Percentiles rank a stretch among this genome's conserved stretches.
phyloP scores from a whole-genome alignment of 305 asterid genomes.

The Solanum chacoense region DNA sequence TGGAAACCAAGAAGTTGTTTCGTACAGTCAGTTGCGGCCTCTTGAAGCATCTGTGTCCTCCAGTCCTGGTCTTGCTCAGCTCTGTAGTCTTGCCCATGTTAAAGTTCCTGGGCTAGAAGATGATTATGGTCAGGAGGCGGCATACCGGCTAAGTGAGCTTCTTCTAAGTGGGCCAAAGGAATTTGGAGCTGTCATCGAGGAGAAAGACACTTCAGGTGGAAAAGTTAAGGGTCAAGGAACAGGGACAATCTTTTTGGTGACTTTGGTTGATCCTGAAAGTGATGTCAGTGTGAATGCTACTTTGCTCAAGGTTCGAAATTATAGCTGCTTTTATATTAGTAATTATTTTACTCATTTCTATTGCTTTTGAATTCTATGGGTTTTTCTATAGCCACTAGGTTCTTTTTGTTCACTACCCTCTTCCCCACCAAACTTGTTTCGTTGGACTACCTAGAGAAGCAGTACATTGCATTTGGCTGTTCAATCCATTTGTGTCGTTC shows the following conservation, averaged over 20 bases:
- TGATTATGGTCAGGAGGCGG: conserved; percentile 93
- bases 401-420: not conserved
- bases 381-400: not conserved
- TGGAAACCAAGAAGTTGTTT: conserved; percentile 82
- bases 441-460: not conserved
- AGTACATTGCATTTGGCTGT: not conserved
- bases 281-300: conserved; percentile 64
- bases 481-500: not conserved
- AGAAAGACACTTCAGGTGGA: conserved; percentile 74
- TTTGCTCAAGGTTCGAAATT: conserved; percentile 63
- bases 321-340: not conserved
- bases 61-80: conserved; percentile 88
- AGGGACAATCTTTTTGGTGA: conserved; percentile 63
- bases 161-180: conserved; percentile 55
- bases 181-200: conserved; percentile 68
- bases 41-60: conserved; percentile 64
- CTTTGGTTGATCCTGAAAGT: conserved; percentile 53
- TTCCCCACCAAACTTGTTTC: not conserved
- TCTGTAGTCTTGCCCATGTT: conserved; percentile 69
- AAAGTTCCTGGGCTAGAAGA: conserved; percentile 77
- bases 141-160: conserved; percentile 54
- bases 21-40: conserved; percentile 71
- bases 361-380: not conserved
- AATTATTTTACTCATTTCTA: not conserved
- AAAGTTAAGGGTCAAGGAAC: conserved; percentile 98